These are phyloP conservation scores for Colletotrichum lini DNA, from an alignment of 2,329 filamentous ascomycete species.

Conservation along the genomic window DNA sequence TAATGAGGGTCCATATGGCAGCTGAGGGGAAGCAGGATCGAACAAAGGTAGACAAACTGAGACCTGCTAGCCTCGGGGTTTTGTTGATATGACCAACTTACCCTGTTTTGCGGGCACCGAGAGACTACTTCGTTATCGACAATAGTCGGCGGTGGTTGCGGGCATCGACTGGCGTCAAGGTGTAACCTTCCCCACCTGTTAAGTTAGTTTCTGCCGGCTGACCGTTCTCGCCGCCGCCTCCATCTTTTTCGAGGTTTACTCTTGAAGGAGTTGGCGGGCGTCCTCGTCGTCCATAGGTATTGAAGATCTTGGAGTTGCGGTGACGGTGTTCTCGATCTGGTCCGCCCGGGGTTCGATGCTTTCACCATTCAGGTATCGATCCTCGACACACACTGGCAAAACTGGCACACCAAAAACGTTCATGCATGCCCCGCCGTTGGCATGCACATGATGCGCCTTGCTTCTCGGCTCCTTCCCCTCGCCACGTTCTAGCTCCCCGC, in stretches of 20 bases:
- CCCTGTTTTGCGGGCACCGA: not conserved
- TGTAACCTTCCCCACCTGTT: not conserved
- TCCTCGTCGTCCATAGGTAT: not conserved
- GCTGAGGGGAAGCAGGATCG: slow-evolving; percentile 8
- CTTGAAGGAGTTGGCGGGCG: not conserved
- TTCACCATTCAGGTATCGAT: slow-evolving; percentile 20
- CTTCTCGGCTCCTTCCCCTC: slow-evolving; percentile 25
- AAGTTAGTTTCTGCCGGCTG: not conserved
- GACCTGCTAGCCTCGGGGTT: not conserved
- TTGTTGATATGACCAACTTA: not conserved
- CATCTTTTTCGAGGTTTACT: slow-evolving; percentile 14
- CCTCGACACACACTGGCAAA: slow-evolving; percentile 24
- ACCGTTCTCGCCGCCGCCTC: slow-evolving; percentile 3
- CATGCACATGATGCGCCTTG: slow-evolving; percentile 38
- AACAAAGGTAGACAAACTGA: slow-evolving; percentile 6
- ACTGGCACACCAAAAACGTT: slow-evolving; percentile 31
- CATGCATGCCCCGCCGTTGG: slow-evolving; percentile 37
- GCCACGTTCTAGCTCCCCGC: slow-evolving; percentile 30
- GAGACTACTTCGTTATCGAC: slow-evolving; percentile 11
- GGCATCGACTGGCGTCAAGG: slow-evolving; percentile 1
- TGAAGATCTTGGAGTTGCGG: slow-evolving; percentile 16
- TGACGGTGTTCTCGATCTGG: slow-evolving; percentile 22
- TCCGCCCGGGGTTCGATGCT: slow-evolving; percentile 29
- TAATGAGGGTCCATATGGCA: not conserved
- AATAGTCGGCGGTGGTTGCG: slow-evolving; percentile 10